Evolutionary conservation across 805 yeast species (phyloP), one percentile per base, ranked within the genome.

Genomic region (Yarrowia sp.): DNA sequence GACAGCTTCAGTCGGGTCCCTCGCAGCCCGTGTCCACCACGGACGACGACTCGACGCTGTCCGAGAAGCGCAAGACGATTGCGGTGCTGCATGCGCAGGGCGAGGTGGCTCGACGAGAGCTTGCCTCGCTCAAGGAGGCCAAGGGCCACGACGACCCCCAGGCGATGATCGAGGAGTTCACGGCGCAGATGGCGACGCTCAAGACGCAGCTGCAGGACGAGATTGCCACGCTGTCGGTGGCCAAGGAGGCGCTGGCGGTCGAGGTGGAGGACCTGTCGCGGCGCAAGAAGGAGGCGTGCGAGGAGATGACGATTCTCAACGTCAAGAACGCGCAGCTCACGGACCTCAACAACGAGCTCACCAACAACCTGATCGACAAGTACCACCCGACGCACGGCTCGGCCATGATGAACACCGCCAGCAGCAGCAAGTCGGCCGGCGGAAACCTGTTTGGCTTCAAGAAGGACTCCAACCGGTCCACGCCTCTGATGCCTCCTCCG

Each of bases 121-220:
- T 75, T 41, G 81, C 77, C 61, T 66, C 79, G 4, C 66, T 84
- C 12, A 69, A 72, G 14, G 72, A 71, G 39, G 77, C 80, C 64
- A 76, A 77, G 35, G 69, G 76, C 1, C 73, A 55, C 41, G 35
- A 62, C 22, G 63, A 36, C 31, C 36, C 79, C 2, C 61, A 55
- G 16, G 63, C 87, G 38, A 77, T 69, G 31, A 62, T 70, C 6
- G 64, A 63, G n/a, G 66, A 68, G 62, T 70, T 72, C 39, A 60
- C 87, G 13, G 80, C 77, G 51, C 79, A 74, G 18, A 74, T 90
- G 65, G 78, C 74, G 29, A 64, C 67, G 0, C 79, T 80, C 49
- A 85, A 81, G 72, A 76, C 74, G 32, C 71, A 73, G 16, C 72
- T 90, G 58, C 74, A 72, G 49, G 64, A 67, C 16, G 89, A 85